phyloP scores from a whole-genome alignment of 2,329 filamentous ascomycete species.

The Sarocladium oryzae region DNA sequence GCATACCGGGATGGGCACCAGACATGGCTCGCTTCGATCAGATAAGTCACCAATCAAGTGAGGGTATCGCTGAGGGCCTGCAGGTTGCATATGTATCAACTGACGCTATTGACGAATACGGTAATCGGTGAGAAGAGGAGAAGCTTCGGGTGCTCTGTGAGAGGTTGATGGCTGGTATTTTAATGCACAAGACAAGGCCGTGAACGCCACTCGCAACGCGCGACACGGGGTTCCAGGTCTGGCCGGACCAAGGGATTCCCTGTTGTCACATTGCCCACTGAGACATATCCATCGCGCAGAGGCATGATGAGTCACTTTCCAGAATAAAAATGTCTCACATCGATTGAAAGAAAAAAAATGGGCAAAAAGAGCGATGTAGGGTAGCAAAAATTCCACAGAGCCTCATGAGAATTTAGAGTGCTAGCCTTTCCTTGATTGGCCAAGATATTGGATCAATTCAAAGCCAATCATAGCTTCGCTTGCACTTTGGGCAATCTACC shows the following conservation, averaged over 20 bases:
- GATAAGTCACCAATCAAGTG: neutral
- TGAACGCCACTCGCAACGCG: neutral
- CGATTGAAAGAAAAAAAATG: no score
- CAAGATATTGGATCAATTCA: neutral
- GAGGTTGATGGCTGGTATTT: neutral
- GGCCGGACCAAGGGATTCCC: neutral
- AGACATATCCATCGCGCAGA: neutral
- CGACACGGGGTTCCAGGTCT: neutral
- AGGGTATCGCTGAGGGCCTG: neutral
- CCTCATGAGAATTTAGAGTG: no score
- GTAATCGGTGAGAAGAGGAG: neutral
- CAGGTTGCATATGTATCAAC: neutral
- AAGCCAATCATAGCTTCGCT: neutral
- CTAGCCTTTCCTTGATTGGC: no score
- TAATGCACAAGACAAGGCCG: neutral
- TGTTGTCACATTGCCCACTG: neutral
- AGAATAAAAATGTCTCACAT: no score
- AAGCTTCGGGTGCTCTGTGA: neutral
- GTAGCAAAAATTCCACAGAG: neutral
- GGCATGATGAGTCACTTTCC: no score
- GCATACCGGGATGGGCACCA: neutral
- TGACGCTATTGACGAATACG: neutral
- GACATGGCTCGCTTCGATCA: neutral
- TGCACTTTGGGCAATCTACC: no score
- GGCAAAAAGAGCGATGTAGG: no score